Conservation (phyloP, 768 basidiomycete genomes). For the Suillus subalutaceus region DNA sequence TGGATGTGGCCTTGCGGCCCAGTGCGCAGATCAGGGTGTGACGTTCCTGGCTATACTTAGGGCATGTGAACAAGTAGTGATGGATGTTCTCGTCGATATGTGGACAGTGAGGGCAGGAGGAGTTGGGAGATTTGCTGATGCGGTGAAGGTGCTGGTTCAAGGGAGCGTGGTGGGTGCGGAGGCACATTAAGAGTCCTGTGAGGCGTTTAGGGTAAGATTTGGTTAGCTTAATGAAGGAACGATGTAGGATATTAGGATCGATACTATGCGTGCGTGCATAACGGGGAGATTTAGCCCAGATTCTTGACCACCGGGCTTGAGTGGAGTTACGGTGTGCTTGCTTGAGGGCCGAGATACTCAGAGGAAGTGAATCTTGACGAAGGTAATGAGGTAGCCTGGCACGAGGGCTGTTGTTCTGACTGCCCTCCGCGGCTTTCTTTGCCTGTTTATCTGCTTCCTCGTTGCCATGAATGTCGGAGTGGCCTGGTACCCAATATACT, state of each 20-base stretch:
- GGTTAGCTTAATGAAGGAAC: slow-evolving; percentile 1
- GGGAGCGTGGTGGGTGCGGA: slow-evolving; percentile 34
- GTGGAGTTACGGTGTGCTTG: not conserved
- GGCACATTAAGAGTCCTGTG: slow-evolving; percentile 31
- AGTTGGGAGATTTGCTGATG: slow-evolving; percentile 24
- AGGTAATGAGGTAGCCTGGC: not conserved
- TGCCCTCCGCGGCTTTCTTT: not conserved
- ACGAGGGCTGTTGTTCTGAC: not conserved
- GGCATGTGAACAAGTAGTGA: slow-evolving; percentile 35
- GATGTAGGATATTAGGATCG: not conserved
- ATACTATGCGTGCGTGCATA: not conserved
- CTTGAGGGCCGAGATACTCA: not conserved
- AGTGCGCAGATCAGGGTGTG: not conserved
- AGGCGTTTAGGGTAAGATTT: slow-evolving; percentile 14
- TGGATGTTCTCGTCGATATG: slow-evolving; percentile 24
- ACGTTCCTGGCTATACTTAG: slow-evolving; percentile 12
- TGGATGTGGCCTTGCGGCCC: not conserved
- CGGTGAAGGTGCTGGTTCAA: slow-evolving; percentile 34
- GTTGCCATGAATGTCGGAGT: not conserved
- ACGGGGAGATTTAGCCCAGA: slow-evolving; percentile 8
- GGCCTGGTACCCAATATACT: not conserved
- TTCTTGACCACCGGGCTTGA: not conserved
- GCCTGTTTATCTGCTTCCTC: not conserved
- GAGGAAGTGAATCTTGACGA: not conserved
- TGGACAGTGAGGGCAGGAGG: slow-evolving; percentile 32